Percentiles rank a stretch among this genome's conserved stretches.
phyloP scores from a whole-genome alignment of 352 stramenopile species.

The Blastocystis sp. region DNA sequence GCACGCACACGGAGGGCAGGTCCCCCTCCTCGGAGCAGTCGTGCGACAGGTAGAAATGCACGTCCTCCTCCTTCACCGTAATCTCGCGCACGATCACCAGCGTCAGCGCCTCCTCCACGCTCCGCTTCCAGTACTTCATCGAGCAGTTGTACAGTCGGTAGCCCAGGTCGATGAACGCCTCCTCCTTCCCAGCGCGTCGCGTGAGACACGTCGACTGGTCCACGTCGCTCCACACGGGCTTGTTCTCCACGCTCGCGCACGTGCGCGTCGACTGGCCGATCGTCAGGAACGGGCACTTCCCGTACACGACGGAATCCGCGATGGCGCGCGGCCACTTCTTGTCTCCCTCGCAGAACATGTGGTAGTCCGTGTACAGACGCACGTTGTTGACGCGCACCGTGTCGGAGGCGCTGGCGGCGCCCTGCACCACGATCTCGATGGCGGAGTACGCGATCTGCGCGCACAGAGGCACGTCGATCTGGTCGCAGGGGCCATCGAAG shows the following conservation, averaged over 20 bases:
- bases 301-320: neutral
- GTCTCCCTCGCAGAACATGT: neutral
- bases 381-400: neutral
- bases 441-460: neutral
- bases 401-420: neutral
- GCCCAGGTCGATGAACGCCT: slow-evolving; percentile 13
- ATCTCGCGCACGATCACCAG: slow-evolving; percentile 26
- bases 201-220: slow-evolving; percentile 13
- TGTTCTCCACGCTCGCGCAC: neutral
- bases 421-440: neutral
- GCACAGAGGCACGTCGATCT: neutral
- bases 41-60: slow-evolving; percentile 17
- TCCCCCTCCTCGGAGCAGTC: neutral
- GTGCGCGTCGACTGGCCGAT: neutral
- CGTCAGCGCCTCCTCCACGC: neutral
- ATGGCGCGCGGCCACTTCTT: slow-evolving; percentile 7
- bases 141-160: slow-evolving; percentile 47
- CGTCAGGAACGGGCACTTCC: slow-evolving; percentile 18
- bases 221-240: neutral
- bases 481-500: neutral
- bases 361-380: neutral
- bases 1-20: neutral
- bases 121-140: neutral
- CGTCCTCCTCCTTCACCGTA: slow-evolving; percentile 43
- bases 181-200: neutral